Evolutionary conservation across 2,329 filamentous ascomycete species (phyloP).

Genomic region (Colletotrichum truncatum): DNA sequence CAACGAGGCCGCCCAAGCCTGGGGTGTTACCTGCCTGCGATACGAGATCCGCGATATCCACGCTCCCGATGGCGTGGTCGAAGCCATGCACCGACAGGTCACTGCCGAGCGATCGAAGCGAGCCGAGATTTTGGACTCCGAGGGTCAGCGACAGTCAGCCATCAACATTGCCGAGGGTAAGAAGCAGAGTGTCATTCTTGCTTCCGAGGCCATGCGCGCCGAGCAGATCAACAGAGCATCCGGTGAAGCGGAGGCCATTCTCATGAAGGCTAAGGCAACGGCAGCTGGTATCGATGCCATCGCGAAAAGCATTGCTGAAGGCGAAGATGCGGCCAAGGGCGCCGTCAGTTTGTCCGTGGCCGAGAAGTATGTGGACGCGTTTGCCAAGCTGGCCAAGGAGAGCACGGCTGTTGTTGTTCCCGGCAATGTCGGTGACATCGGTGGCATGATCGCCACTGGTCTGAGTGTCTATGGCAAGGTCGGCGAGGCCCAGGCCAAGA

Average conservation of each 20-base stretch:
- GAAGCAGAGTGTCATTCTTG: conserved; percentile 96
- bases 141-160: conserved; percentile 94
- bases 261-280: conserved; percentile 85
- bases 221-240: conserved; percentile 93
- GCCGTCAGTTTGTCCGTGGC: conserved; percentile 90
- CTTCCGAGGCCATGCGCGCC: conserved; percentile 87
- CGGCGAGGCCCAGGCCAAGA: conserved; percentile 78
- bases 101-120: conserved; percentile 97
- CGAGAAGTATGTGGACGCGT: conserved; percentile 98
- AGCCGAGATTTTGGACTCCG: conserved; percentile 95
- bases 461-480: conserved; percentile 97
- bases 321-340: conserved; percentile 78
- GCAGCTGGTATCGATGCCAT: conserved; percentile 90
- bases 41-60: conserved; percentile 99
- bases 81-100: conserved; percentile 98
- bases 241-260: conserved; percentile 94
- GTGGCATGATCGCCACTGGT: conserved; percentile 95
- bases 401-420: conserved; percentile 95
- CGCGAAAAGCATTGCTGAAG: conserved; percentile 76
- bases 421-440: conserved; percentile 95
- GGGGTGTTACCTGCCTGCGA: conserved; percentile 94
- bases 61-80: conserved; percentile 90
- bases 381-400: conserved; percentile 91
- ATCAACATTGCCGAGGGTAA: conserved; percentile 99
- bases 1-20: conserved; percentile 96